Evolutionary conservation across 2,329 filamentous ascomycete species (phyloP).

Genomic region (Verruconis gallopava): DNA sequence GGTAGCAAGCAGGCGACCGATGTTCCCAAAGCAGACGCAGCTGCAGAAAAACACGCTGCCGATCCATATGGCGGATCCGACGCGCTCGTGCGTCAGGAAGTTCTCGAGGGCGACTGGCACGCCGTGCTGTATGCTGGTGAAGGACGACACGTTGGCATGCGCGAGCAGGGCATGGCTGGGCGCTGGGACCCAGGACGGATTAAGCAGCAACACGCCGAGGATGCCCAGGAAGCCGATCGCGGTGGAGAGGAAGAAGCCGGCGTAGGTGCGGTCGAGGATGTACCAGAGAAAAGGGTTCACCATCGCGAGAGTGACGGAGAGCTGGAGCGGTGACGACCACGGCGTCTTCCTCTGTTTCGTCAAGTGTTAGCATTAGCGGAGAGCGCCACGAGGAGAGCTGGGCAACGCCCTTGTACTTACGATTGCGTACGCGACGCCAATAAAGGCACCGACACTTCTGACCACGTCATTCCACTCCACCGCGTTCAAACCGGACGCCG

Average conservation of each 20-base stretch:
- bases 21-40: conserved; percentile 90
- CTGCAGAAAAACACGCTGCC: conserved; percentile 90
- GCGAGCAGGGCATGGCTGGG: conserved; percentile 30
- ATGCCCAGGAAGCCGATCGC: conserved; percentile 64
- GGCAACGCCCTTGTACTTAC: conserved; percentile 40
- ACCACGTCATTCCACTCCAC: conserved; percentile 67
- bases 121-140: not conserved
- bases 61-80: conserved; percentile 76
- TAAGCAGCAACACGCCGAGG: conserved; percentile 56
- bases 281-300: conserved; percentile 95
- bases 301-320: conserved; percentile 76
- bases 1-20: conserved; percentile 47
- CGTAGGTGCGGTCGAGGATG: conserved; percentile 76
- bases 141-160: not conserved
- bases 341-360: conserved; percentile 75
- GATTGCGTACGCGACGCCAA: conserved; percentile 68
- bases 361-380: too few species aligned
- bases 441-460: conserved; percentile 55
- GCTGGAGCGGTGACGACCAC: conserved; percentile 91
- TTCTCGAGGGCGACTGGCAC: not conserved
- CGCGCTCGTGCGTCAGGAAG: conserved; percentile 37
- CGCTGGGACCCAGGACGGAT: conserved; percentile 64
- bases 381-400: not conserved
- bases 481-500: conserved; percentile 25
- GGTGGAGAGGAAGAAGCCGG: conserved; percentile 69